Evolutionary conservation across 2,329 filamentous ascomycete species (phyloP).

Genomic region (Fusarium graminum): DNA sequence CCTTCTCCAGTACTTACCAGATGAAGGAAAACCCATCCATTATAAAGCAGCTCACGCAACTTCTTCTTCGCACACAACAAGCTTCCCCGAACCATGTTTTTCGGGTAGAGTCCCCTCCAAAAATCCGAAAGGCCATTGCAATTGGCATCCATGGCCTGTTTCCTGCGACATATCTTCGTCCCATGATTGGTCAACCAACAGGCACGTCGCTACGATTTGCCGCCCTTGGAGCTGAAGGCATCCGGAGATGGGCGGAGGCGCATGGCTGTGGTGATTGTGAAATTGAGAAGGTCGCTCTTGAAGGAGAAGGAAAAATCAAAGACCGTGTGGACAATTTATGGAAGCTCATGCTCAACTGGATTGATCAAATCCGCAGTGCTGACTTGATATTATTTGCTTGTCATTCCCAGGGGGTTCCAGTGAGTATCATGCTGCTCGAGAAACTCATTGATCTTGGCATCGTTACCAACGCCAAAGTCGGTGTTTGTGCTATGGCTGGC

Average conservation of each 20-base stretch:
- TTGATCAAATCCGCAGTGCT: constrained; percentile 86
- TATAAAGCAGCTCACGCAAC: constrained; percentile 72
- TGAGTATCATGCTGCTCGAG: constrained; percentile 90
- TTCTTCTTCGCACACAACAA: constrained; percentile 69
- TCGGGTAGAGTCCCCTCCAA: constrained; percentile 75
- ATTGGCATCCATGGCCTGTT: constrained; percentile 97
- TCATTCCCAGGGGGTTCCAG: constrained; percentile 95
- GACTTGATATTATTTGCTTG: constrained; percentile 94
- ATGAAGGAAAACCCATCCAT: constrained; percentile 77
- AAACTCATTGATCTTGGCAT: constrained; percentile 93
- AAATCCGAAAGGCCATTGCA: constrained; percentile 86
- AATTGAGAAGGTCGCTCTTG: constrained; percentile 93
- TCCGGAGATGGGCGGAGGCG: constrained; percentile 82
- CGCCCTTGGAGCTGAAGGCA: constrained; percentile 85
- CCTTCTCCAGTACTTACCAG: constrained; percentile 76
- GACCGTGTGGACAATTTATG: constrained; percentile 93
- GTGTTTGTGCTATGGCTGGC: constrained; percentile 90
- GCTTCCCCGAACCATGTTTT: constrained; percentile 77
- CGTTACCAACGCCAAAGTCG: constrained; percentile 80
- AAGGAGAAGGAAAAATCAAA: constrained; percentile 92
- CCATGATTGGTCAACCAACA: constrained; percentile 92
- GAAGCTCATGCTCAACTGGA: constrained; percentile 95
- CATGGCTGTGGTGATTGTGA: constrained; percentile 81
- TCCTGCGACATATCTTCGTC: constrained; percentile 86
- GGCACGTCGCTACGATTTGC: constrained; percentile 96